Evolutionary conservation across 2,329 filamentous ascomycete species (phyloP).

Genomic region (Lasiodiplodia hormozganensis): DNA sequence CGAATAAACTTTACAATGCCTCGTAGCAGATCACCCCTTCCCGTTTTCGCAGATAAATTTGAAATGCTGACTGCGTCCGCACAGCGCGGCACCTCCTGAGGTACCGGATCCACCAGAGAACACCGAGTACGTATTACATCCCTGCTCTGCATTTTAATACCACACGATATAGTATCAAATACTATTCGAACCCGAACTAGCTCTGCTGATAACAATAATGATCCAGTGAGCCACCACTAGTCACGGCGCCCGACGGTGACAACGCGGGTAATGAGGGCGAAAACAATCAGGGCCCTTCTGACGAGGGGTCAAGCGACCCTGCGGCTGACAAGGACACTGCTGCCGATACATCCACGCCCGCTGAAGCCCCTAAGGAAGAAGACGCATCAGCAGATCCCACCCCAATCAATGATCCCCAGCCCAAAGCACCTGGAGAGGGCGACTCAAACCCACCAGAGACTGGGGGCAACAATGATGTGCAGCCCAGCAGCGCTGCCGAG

Average conservation of each 20-base stretch:
- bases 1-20: background rate
- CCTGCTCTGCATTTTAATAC: background rate
- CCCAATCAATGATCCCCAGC: background rate
- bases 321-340: background rate
- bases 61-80: background rate
- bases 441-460: background rate
- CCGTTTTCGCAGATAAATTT: background rate
- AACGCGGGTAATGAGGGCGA: background rate
- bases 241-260: background rate
- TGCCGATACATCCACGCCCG: background rate
- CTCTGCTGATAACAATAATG: background rate
- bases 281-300: background rate
- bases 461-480: background rate
- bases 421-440: background rate
- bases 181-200: background rate
- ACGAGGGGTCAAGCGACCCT: background rate
- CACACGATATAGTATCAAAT: background rate
- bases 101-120: background rate
- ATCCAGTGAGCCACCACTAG: background rate
- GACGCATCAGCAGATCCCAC: background rate
- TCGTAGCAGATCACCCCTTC: background rate
- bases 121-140: background rate
- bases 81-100: background rate
- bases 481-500: background rate
- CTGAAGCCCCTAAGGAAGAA: background rate